Conservation (phyloP, 2,329 filamentous ascomycete genomes). For the Trichoderma koningii region DNA sequence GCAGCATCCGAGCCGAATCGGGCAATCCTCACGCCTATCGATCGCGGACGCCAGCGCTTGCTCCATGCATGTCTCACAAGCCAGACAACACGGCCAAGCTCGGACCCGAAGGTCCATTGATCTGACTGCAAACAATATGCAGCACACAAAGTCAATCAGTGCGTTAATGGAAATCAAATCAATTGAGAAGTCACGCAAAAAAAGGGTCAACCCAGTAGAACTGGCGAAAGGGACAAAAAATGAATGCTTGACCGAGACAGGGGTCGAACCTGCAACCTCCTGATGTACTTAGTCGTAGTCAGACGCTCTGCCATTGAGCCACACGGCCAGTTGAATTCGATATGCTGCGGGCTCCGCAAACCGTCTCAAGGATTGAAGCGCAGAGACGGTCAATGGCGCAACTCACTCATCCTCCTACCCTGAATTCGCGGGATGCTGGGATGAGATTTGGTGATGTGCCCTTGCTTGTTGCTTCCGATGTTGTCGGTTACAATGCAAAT, state of each 20-base stretch:
- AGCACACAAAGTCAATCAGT: background rate
- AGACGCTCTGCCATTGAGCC: slow-evolving; percentile 28
- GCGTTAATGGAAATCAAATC: too few relatives aligned
- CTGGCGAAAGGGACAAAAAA: background rate
- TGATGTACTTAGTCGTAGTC: slow-evolving; percentile 25
- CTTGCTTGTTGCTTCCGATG: too few relatives aligned
- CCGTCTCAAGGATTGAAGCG: background rate
- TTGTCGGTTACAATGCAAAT: too few relatives aligned
- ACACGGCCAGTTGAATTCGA: slow-evolving; percentile 20
- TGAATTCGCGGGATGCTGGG: too few relatives aligned
- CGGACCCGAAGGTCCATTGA: too few relatives aligned
- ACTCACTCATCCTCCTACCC: background rate
- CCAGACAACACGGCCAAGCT: too few relatives aligned
- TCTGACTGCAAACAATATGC: too few relatives aligned
- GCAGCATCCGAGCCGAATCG: slow-evolving; percentile 17
- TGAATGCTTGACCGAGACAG: slow-evolving; percentile 25
- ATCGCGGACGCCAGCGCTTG: slow-evolving; percentile 3
- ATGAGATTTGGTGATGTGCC: too few relatives aligned
- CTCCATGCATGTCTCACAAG: background rate
- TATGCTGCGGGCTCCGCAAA: background rate
- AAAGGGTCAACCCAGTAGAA: accelerated
- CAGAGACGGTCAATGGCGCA: background rate
- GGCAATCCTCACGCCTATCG: slow-evolving; percentile 21
- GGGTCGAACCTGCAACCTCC: slow-evolving; percentile 28
- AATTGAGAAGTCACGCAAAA: too few relatives aligned